Percentiles rank a stretch among this genome's conserved stretches.
Conservation (phyloP, 768 basidiomycete genomes). For the Pleurotus sapidus region DNA sequence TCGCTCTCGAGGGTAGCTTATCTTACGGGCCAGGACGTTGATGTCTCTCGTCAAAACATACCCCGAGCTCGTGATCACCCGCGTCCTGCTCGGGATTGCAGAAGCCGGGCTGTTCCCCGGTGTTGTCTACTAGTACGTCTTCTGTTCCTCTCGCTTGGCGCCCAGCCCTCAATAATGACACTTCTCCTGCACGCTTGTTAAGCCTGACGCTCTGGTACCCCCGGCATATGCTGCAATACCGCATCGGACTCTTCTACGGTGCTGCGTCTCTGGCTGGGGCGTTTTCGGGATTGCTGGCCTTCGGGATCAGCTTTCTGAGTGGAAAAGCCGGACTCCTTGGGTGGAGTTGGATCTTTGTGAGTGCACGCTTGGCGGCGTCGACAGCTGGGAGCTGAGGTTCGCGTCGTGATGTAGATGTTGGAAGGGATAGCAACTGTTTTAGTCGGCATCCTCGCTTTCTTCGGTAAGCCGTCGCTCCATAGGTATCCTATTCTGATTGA, state of each 20-base stretch:
- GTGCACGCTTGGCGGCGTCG: conserved; percentile 13
- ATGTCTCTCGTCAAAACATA: conserved; percentile 72
- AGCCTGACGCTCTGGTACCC: conserved; percentile 72
- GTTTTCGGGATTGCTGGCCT: conserved; percentile 59
- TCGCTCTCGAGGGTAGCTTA: not conserved
- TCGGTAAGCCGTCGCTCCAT: conserved; percentile 29
- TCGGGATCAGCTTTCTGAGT: conserved; percentile 50
- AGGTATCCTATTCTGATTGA: not conserved
- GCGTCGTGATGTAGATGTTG: conserved; percentile 38
- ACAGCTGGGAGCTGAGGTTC: too few species aligned
- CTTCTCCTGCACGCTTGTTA: not conserved
- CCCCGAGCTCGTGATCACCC: conserved; percentile 54
- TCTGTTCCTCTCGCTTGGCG: not conserved
- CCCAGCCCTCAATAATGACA: not conserved
- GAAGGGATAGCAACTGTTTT: conserved; percentile 63
- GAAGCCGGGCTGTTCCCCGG: conserved; percentile 76
- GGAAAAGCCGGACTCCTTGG: conserved; percentile 43
- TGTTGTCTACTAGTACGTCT: conserved; percentile 64
- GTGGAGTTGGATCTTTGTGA: conserved; percentile 71
- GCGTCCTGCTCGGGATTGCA: conserved; percentile 58
- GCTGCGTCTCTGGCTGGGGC: conserved; percentile 64
- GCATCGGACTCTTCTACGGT: conserved; percentile 63
- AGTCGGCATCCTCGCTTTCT: conserved; percentile 50
- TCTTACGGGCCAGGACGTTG: conserved; percentile 37
- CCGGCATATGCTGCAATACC: conserved; percentile 46